These are phyloP conservation scores for Thalassiosira livingstoniorum DNA, from an alignment of 352 stramenopile genomes.

Conservation along the genomic window DNA sequence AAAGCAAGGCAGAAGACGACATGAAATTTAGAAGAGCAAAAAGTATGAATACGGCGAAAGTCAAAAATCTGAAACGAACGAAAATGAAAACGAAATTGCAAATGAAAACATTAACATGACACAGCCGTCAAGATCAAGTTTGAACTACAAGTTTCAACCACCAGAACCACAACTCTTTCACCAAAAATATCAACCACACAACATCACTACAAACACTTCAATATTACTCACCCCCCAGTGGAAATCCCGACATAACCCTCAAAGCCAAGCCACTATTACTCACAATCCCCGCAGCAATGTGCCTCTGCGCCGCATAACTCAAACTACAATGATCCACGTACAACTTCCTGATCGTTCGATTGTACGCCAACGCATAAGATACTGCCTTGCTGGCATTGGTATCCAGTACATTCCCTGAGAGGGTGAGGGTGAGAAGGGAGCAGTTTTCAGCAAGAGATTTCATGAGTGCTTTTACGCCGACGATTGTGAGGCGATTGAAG, in stretches of 20 bases:
- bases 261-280: constrained; percentile 76
- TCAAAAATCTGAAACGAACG: constrained; percentile 1
- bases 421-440: constrained; percentile 60
- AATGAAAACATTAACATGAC: constrained; percentile 12
- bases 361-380: constrained; percentile 82
- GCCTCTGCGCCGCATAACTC: constrained; percentile 78
- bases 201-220: not conserved
- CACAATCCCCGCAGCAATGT: constrained; percentile 84
- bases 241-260: constrained; percentile 76
- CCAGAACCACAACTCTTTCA: too few relatives aligned
- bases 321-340: constrained; percentile 81
- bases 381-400: constrained; percentile 82
- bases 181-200: too few relatives aligned
- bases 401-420: constrained; percentile 80
- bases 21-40: too few relatives aligned
- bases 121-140: not conserved
- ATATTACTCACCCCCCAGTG: constrained; percentile 78
- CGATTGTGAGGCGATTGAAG: constrained; percentile 82
- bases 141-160: too few relatives aligned
- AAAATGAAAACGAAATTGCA: not conserved
- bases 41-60: too few relatives aligned
- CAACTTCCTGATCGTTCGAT: constrained; percentile 72
- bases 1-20: too few relatives aligned
- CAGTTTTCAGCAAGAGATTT: constrained; percentile 81
- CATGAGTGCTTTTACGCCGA: constrained; percentile 83